phyloP scores from a whole-genome alignment of 495 filamentous ascomycete genomes.

The Tuber indicum region DNA sequence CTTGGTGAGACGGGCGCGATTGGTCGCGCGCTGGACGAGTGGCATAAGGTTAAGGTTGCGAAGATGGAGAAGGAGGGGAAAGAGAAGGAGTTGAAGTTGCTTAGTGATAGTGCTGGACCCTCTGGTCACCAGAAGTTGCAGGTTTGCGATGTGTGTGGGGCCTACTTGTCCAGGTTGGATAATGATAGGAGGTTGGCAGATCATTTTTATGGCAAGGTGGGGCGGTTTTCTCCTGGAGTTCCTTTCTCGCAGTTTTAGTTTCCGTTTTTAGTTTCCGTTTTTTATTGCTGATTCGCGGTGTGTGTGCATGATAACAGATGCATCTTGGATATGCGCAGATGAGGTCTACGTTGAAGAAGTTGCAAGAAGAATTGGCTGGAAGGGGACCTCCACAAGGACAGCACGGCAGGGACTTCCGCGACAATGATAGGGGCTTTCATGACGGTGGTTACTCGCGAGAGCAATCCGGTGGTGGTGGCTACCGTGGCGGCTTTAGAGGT shows the following conservation, averaged over 20 bases:
- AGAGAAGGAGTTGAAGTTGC: conserved; percentile 84
- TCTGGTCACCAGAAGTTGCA: conserved; percentile 95
- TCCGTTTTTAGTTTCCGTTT: conserved; percentile 7
- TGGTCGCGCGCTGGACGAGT: conserved; percentile 72
- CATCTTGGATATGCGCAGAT: conserved; percentile 97
- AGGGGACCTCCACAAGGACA: conserved; percentile 53
- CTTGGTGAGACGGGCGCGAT: conserved; percentile 78
- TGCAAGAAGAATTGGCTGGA: conserved; percentile 77
- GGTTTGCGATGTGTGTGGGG: conserved; percentile 96
- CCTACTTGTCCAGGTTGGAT: conserved; percentile 82
- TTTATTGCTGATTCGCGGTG: background rate
- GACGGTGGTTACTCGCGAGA: conserved; percentile 45
- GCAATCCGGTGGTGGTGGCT: conserved; percentile 50
- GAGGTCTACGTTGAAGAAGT: conserved; percentile 79
- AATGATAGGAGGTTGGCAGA: conserved; percentile 91
- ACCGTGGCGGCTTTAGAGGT: conserved; percentile 42
- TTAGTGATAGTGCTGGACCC: conserved; percentile 84
- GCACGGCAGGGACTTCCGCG: conserved; percentile 48
- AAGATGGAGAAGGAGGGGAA: conserved; percentile 76
- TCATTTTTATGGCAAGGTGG: conserved; percentile 90
- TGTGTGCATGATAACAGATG: conserved; percentile 52
- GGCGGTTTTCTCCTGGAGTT: background rate
- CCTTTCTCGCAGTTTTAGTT: background rate
- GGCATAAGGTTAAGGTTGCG: conserved; percentile 71
- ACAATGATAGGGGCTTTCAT: conserved; percentile 49